Evolutionary conservation across 305 asterid species (phyloP), one percentile per base, ranked within the genome.

Genomic region (Fraxinus baroniana): DNA sequence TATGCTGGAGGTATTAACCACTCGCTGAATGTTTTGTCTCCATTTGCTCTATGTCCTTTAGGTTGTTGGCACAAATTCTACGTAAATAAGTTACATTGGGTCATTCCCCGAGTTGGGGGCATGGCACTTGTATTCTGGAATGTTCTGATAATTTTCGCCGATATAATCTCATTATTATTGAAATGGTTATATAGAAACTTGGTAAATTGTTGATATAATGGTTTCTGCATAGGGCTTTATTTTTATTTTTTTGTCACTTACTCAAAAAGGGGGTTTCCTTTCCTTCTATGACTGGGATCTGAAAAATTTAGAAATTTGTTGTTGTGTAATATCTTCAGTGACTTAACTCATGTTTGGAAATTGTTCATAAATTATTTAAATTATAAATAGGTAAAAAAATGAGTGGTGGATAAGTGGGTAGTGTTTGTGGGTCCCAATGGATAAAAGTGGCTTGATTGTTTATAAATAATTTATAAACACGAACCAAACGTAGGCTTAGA

Each of bases 151-250:
- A 18, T 20, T 78, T 55, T 66, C 17, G 6, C 37, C 37, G 22
- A 20, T 4, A 52, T 36, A 82, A 74, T 66, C 9, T 36, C 86
- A 44, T 81, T 24, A 26, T 32, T 74, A 15, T 17, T 73, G 60
- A 72, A 33, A 24, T 52, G 28, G 8, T 36, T 17, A 28, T 64
- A 7, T 39, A 44, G 72, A 60, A 28, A 35, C 13, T 30, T 39
- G 24, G 7, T 39, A 12, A 18, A n/a, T 37, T 62, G 39, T 22
- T 75, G 22, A 20, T 71, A 46, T 28, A 49, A 39, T 26, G 3
- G 44, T 36, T 78, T 71, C 44, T 36, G 60, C 1, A 57, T 35
- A 52, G 73, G 32, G 39, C 36, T 64, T 37, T 6, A 20, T 37
- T 49, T 78, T 7, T 33, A 52, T 24, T 24, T 7, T 57, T 72